Evolutionary conservation across 2,329 filamentous ascomycete genomes (phyloP).

Genomic region (Ophiostoma perfectum): DNA sequence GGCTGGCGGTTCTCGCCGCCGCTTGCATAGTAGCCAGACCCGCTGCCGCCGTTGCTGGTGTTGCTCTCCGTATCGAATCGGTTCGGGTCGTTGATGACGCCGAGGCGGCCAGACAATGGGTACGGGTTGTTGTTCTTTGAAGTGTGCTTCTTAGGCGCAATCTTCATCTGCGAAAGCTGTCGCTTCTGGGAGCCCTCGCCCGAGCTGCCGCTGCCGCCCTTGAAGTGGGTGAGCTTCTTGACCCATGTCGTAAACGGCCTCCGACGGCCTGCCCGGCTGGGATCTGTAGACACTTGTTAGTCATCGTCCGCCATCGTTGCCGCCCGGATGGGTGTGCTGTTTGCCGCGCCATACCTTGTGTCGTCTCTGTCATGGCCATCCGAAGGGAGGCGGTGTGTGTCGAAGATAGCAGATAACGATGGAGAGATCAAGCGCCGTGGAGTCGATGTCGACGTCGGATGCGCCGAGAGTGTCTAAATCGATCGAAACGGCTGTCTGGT

Average conservation of each 20-base stretch:
- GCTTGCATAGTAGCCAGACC: conserved; percentile 3
- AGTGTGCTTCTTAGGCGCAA: conserved; percentile 51
- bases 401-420: not conserved
- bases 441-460: not conserved
- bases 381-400: not conserved
- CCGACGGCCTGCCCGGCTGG: conserved; percentile 59
- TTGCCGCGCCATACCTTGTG: conserved; percentile 27
- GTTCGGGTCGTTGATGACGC: conserved; percentile 21
- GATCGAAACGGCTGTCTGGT: not conserved
- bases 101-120: conserved; percentile 65
- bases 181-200: conserved; percentile 49
- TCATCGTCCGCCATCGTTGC: not conserved
- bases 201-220: conserved; percentile 55
- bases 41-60: not conserved
- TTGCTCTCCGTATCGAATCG: conserved; percentile 14
- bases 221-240: conserved; percentile 86
- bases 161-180: conserved; percentile 37
- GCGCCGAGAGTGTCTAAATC: not conserved
- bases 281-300: conserved; percentile 45
- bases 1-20: conserved; percentile 35
- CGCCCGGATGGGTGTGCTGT: not conserved
- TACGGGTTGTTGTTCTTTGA: conserved; percentile 85
- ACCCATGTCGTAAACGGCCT: conserved; percentile 90
- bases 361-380: conserved; percentile 32
- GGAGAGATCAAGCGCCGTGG: not conserved